Evolutionary conservation across 768 basidiomycete genomes (phyloP), one percentile per base, ranked within the genome.

Genomic region (Kwoniella sp.): DNA sequence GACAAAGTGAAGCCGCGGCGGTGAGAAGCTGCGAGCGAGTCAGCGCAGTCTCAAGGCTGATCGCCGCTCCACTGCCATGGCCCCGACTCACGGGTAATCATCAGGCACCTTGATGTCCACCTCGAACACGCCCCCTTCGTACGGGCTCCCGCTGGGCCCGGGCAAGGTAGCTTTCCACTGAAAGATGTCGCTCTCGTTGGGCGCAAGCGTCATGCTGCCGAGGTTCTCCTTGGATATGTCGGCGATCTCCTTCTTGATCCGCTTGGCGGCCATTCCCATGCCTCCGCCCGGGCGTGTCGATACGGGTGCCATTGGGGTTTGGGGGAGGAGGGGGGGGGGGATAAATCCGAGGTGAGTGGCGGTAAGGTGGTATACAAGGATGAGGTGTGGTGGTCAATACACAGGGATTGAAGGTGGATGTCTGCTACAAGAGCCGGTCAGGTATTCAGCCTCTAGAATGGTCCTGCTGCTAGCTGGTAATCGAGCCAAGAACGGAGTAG

Each of bases 231-330:
- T 67, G 5, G 66, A 61, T 3, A 73, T 46, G 43, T 73, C 70
- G 12, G 67, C 56, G 12, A 73, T 71, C 58, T 73, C 72, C 38
- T 70, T 71, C 55, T 73, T 70, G 46, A 73, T 70, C 19, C 72
- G 53, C 52, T 73, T 73, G 27, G 59, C 47, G 22, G 67, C 69
- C 44, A 46, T 54, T 7, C 38, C 46, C 5, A 46, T n/a, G n/a
- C n/a, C n/a, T n/a, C n/a, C n/a, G n/a, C n/a, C n/a, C n/a, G n/a
- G n/a, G n/a, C n/a, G n/a, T n/a, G n/a, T n/a, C n/a, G n/a, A n/a
- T n/a, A n/a, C n/a, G n/a, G 52, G 52, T 34, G 52, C 45, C 45
- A 54, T 46, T n/a, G n/a, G n/a, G 14, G 19, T 36, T 19, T 23
- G 44, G 33, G 9, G 47, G 23, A 15, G 23, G 12, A n/a, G 20